phyloP scores from a whole-genome alignment of 176 grass and related monocot genomes.

The Juncus effusus region DNA sequence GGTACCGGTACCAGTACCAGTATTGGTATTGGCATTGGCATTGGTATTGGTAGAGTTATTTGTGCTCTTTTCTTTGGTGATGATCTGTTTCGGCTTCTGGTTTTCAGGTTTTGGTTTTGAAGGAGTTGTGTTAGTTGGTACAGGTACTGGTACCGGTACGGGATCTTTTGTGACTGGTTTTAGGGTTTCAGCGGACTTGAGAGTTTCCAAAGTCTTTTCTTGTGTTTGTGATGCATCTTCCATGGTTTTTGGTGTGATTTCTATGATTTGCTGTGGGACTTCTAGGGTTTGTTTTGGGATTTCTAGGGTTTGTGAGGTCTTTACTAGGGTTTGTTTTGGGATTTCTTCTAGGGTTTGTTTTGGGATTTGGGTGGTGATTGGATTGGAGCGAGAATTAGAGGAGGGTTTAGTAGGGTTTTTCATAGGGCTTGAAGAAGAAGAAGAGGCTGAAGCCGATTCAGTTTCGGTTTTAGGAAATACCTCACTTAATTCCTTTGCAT shows the following conservation, averaged over 20 bases:
- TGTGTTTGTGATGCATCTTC: too few species aligned
- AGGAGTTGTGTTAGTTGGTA: conserved; percentile 21
- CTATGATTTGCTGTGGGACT: too few species aligned
- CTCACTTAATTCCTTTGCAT: conserved; percentile 27
- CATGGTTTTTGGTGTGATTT: too few species aligned
- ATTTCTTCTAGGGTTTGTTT: too few species aligned
- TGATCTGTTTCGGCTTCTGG: conserved; percentile 20
- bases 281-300: too few species aligned
- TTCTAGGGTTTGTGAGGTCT: neutral
- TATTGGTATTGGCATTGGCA: neutral
- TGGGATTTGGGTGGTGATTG: neutral
- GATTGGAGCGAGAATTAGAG: neutral
- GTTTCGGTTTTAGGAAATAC: conserved; percentile 24
- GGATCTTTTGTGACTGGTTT: neutral
- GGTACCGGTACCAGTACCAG: neutral
- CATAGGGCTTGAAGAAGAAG: conserved; percentile 29
- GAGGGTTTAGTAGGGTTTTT: conserved; percentile 20
- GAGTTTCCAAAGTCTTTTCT: neutral
- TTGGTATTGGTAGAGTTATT: conserved; percentile 7
- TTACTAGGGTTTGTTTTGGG: too few species aligned
- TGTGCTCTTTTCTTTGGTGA: conserved; percentile 7
- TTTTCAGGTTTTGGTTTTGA: conserved; percentile 17
- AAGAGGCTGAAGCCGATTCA: conserved; percentile 18
- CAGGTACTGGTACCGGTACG: neutral
- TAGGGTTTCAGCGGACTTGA: conserved; percentile 19